Evolutionary conservation across 768 basidiomycete species (phyloP), one percentile per base, ranked within the genome.

Genomic region (Phanerochaete carnosa): DNA sequence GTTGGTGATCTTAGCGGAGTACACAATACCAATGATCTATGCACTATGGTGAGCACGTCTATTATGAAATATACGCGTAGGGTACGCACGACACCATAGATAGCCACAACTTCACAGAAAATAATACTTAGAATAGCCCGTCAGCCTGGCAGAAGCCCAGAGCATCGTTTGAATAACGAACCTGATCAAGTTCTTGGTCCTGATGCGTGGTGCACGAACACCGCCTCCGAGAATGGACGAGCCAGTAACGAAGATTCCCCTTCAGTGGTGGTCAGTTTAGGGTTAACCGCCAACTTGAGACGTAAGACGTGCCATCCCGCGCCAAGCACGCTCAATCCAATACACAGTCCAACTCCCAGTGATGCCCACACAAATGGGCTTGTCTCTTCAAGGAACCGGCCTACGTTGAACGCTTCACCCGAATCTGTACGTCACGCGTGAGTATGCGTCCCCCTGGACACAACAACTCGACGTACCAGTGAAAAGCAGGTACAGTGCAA

Each of bases 41-140:
- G 32, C 16, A 19, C 19, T 19, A 52, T 51, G 22, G 45, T 11
- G 22, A 6, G 13, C 12, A 6, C 30, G 28, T 19, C 11, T 33
- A 2, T 45, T 8, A 28, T 25, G 15, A 51, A 13, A 12, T 29
- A 23, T 16, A 11, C 19, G 9, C 16, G 12, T 15, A 15, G 26
- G 13, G 57, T 19, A 81, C 90, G 61, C 75, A 95, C 93, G 55
- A 94, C 92, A 59, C 92, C 97, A 77, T 98, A 98, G 70, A 99
- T 98, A 60, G 96, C 97, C 29, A 99, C 95, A 70, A 98, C 97
- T 79, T 98, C 96, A 74, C 96, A 98, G 81, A 98, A 98, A 70
- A 99, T 98, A 79, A 98, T 94, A 66, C 96, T 98, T 69, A 26
- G 13, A 26, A 29, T 23, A 23, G n/a, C 29, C 15, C 19, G n/a